Base-by-base conservation (phyloP, 371 early-diverging fungal genomes). In the Batkoa obscura region DNA sequence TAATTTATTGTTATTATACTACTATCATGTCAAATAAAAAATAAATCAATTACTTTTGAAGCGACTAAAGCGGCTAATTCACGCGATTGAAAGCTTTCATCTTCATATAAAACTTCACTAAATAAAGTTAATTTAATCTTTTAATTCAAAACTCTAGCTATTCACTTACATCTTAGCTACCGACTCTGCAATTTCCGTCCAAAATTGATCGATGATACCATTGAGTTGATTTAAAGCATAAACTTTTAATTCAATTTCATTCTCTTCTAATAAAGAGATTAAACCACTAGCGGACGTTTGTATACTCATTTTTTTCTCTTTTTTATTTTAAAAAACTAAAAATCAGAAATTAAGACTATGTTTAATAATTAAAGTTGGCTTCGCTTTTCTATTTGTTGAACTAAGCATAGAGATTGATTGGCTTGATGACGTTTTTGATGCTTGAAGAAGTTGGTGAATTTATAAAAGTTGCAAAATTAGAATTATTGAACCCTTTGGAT, bases 151-250 rank as follows among this genome's bases (percentile, higher is more conserved):
- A 33, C 23, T 23, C 23, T 23, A 23, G 23, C 23, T 23, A 23
- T 23, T 23, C 23, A 49, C 71, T 66, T 76, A 89, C 88, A 95
- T 94, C 69, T 90, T 90, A 4, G 91, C 76, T 50, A 95, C 79
- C 8, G 85, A 76, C 64, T 97, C 98, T 34, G 95, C 78, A 57
- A 95, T 90, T 66, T 96, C 98, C 13, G 93, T 84, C 98, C 98
- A 97, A 67, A 94, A 94, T 60, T 83, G 81, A 72, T 91, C 88
- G 49, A 94, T 88, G 56, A 91, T 68, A 10, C 66, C 66, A 65
- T 93, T 80, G 39, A 97, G 80, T 72, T 86, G 79, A 59, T 87
- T 67, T 43, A 97, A 78, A 43, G 95, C 94, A 68, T 90, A 90
- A 48, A 81, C 76, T 68, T 90, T 81, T 53, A 96, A 80, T 64